phyloP scores from a whole-genome alignment of 345 rosid species.

The Firmiana major region DNA sequence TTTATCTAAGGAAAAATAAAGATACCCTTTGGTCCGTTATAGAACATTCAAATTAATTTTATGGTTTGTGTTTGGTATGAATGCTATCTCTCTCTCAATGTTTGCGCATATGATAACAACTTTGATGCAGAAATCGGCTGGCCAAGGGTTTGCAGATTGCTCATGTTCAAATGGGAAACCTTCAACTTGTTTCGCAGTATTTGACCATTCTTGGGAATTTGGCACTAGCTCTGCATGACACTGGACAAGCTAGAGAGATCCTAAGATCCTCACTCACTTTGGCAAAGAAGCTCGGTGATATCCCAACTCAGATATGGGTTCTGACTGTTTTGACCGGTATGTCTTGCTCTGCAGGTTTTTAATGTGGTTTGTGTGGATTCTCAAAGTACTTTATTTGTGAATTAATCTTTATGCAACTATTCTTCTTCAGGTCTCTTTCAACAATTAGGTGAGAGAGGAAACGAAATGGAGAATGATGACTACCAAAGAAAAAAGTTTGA shows the following conservation, averaged over 20 bases:
- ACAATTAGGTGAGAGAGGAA: slow-evolving; percentile 77
- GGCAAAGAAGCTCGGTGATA: slow-evolving; percentile 83
- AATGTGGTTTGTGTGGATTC: not conserved
- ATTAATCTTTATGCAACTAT: not conserved
- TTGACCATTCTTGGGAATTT: slow-evolving; percentile 85
- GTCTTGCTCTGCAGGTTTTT: not conserved
- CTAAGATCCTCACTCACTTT: slow-evolving; percentile 85
- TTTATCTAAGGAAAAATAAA: no score
- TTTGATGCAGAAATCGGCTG: slow-evolving; percentile 66
- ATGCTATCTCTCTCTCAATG: not conserved
- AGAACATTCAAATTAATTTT: not conserved
- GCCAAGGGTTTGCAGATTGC: slow-evolving; percentile 97
- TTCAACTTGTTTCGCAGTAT: slow-evolving; percentile 93
- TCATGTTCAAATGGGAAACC: slow-evolving; percentile 85
- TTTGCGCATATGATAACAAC: not conserved
- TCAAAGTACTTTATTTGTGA: not conserved
- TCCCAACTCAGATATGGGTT: slow-evolving; percentile 97
- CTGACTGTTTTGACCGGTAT: slow-evolving; percentile 83
- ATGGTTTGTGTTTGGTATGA: not conserved
- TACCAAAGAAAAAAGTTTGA: slow-evolving; percentile 60
- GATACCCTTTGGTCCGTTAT: not conserved
- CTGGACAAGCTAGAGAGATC: slow-evolving; percentile 90
- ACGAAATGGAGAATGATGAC: slow-evolving; percentile 91
- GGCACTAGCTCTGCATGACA: slow-evolving; percentile 91
- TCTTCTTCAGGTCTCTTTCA: slow-evolving; percentile 53